These are phyloP conservation scores for Calonectria pseudoreteaudii DNA, from an alignment of 2,329 filamentous ascomycete genomes.

Conservation along the genomic window DNA sequence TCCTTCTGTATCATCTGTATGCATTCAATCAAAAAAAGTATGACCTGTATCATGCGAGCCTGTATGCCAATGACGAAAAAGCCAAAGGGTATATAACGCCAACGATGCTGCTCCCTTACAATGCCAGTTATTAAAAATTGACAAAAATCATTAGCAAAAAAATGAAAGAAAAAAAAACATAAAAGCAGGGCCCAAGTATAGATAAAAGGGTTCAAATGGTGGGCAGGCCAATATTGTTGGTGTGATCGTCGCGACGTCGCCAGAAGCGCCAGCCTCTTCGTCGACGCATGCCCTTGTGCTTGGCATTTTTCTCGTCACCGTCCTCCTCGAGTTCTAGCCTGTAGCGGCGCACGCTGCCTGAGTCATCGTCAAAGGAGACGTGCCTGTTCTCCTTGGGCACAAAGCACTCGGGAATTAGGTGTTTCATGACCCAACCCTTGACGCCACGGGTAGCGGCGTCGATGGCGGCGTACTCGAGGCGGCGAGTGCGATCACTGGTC, in stretches of 20 bases:
- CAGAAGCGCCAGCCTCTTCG: conserved; percentile 46
- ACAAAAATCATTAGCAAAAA: conserved; percentile 19
- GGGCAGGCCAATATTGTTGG: conserved; percentile 15
- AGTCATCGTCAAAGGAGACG: conserved; percentile 70
- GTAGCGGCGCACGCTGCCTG: conserved; percentile 73
- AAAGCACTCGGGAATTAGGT: conserved; percentile 72
- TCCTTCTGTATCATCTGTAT: conserved; percentile 35
- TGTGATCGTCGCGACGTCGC: conserved; percentile 40
- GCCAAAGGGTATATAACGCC: conserved; percentile 52
- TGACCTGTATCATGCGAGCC: conserved; percentile 40
- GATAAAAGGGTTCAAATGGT: conserved; percentile 15
- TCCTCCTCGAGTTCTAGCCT: conserved; percentile 67
- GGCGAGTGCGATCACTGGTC: conserved; percentile 72
- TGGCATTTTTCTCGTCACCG: conserved; percentile 39
- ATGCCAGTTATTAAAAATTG: conserved; percentile 32
- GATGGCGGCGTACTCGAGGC: conserved; percentile 75
- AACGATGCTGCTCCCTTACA: conserved; percentile 46
- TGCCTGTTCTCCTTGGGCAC: conserved; percentile 62
- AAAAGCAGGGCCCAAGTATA: background rate
- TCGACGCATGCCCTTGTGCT: conserved; percentile 24
- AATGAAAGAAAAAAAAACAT: conserved; percentile 11
- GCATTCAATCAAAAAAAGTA: conserved; percentile 32
- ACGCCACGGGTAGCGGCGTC: conserved; percentile 71
- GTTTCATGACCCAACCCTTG: conserved; percentile 68
- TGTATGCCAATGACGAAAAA: conserved; percentile 41